Evolutionary conservation across 2,329 filamentous ascomycete species (phyloP), one percentile per base, ranked within the genome.

Genomic region (Phyllosticta paracitricarpa): DNA sequence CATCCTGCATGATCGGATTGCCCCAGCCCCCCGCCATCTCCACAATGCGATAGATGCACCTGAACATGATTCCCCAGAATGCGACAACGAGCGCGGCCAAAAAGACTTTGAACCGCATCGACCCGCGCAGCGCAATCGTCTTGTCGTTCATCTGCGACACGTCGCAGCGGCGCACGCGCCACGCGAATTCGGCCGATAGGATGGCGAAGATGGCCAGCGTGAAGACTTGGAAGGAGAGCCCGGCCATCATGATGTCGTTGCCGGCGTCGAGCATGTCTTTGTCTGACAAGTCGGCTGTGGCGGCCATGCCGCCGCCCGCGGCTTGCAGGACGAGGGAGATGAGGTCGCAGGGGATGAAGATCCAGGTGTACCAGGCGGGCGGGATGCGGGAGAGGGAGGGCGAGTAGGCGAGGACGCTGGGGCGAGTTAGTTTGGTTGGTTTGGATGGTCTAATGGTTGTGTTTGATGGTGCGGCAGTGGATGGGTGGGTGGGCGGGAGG

Each of bases 261-360:
- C 82, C 82, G 5, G 28, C 22, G 26, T 40, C 14, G 4, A 57
- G 48, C 1, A 76, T 67, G 48, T 80, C 70, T 9, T 76, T 70
- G 22, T 78, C 67, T 1, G 69, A 68, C 3, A 63, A 63, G 12
- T 77, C 72, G 1, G 80, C 80, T 0, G 78, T 77, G 0, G 83
- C 81, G 2, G 84, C 81, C 54, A 84, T 74, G 58, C 79, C 83
- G 62, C 84, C 84, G 9, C 83, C 83, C 7, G 76, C 76, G 5
- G 81, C 82, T 69, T 86, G 84, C 5, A 86, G 71, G 17, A 82
- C 64, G 19, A 87, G 77, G 14, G 80, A 82, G 60, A 82, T 66
- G 54, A 85, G 64, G 65, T 86, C 84, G 65, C 81, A 82, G 14
- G 73, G 68, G 65, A 86, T 81, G 71, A 86, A 86, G 63, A 85